Base-by-base conservation (phyloP, 495 filamentous ascomycete species). In the Xylaria scruposa region DNA sequence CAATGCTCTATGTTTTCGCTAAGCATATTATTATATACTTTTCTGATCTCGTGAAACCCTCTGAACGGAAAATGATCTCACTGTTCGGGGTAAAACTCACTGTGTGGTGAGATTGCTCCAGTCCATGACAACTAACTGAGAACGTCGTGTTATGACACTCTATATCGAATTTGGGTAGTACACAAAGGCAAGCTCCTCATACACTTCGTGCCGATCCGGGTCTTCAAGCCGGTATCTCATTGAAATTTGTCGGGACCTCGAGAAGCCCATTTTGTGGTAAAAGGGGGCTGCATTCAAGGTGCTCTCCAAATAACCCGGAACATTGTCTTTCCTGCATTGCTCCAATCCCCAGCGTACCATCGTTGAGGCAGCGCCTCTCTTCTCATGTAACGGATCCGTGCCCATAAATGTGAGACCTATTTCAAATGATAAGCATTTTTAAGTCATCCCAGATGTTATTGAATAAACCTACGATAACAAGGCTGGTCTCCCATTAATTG, bases 251-350 rank as follows among this genome's bases (percentile, higher is more conserved):
- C 49, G 13, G 4, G 33, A 54, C 13, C 0, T 36, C 1, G 21
- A 1, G 36, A 81, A 81, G 3, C 79, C 79, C 10, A 77, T 67
- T 47, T 72, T 76, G 19, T 58, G 73, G 60, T 82, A 82, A 5
- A 82, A 74, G 3, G 73, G 62, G 4, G 73, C 78, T 26, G 80
- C 80, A 24, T 77, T 67, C 24, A 79, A 40, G 2, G 80, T 82
- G 33, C 80, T 82, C 38, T 82, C 80, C 15, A 81, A 63, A 70
- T 82, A 82, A 13, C 75, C 67, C n/a, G 75, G 74, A 1, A 76
- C 62, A 17, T 67, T 49, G 0, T 77, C 60, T 40, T 58, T 31
- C n/a, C 68, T 72, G 15, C 72, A 76, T 24, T 68, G 71, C 13
- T 70, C 61, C 8, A 78, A 74, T 7, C 78, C 79, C 80, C 80